Conservation (phyloP, 371 early-diverging fungal genomes). For the Rhizopus stolonifer region DNA sequence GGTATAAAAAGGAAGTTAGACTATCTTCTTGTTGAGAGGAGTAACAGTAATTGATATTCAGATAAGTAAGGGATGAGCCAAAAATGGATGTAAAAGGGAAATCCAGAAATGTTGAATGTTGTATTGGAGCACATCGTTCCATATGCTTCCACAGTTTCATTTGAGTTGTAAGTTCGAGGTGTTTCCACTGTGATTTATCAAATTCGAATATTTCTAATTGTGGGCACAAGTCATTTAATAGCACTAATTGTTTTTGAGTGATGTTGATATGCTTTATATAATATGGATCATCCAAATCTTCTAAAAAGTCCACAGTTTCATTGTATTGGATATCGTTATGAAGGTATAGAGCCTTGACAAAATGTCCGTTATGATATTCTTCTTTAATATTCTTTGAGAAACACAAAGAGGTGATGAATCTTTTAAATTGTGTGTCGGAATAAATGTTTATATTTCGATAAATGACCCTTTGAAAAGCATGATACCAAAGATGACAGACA, state of each 20-base stretch:
- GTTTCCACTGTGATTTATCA: conserved; percentile 14
- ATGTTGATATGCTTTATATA: not conserved
- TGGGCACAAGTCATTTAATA: conserved; percentile 12
- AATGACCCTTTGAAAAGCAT: conserved; percentile 8
- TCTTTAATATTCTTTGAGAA: not conserved
- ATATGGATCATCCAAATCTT: not conserved
- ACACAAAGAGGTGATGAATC: not conserved
- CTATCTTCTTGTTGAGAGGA: not conserved
- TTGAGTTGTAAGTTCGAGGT: not conserved
- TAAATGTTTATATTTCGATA: conserved; percentile 11
- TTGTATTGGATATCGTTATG: not conserved
- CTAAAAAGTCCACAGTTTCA: conserved; percentile 1
- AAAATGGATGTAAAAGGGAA: conserved; percentile 1
- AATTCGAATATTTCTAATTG: conserved; percentile 16
- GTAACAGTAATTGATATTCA: conserved; percentile 5
- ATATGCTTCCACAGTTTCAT: conserved; percentile 4
- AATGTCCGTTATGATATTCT: not conserved
- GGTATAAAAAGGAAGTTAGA: not conserved
- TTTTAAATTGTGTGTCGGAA: conserved; percentile 7
- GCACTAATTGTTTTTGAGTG: conserved; percentile 11
- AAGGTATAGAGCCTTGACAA: conserved; percentile 5
- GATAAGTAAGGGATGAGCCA: conserved; percentile 4
- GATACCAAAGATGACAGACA: conserved; percentile 14
- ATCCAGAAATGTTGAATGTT: not conserved
- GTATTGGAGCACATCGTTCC: conserved; percentile 7